Conservation (phyloP, 225 moss, liverwort and hornwort species). For the Marchantia paleacea region DNA sequence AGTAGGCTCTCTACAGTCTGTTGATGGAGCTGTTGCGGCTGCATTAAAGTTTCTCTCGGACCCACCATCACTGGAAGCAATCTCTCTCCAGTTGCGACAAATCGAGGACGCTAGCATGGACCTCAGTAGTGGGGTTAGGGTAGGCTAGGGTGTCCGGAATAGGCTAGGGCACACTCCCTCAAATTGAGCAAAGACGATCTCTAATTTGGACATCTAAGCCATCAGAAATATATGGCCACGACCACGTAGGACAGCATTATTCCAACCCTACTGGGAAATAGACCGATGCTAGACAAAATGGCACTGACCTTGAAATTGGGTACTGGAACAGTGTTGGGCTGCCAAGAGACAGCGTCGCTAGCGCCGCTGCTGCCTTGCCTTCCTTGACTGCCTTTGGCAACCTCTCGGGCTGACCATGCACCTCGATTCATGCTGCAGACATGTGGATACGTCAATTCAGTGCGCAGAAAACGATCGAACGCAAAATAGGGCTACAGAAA, state of each 20-base stretch:
- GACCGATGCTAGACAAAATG: neutral
- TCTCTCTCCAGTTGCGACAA: neutral
- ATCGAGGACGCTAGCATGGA: neutral
- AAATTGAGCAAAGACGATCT: neutral
- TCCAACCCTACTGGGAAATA: neutral
- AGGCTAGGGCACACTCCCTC: neutral
- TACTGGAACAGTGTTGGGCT: slow-evolving; percentile 30
- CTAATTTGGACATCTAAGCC: neutral
- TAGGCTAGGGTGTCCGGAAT: neutral
- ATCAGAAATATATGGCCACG: too few relatives aligned
- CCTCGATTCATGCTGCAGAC: slow-evolving; percentile 32
- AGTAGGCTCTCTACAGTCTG: neutral
- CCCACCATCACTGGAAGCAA: neutral
- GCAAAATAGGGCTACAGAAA: neutral
- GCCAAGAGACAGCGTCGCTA: slow-evolving; percentile 39
- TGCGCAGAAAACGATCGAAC: neutral
- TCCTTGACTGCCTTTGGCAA: slow-evolving; percentile 27
- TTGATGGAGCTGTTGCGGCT: neutral
- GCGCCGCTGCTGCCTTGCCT: slow-evolving; percentile 29
- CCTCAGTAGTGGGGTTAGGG: neutral
- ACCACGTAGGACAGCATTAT: neutral
- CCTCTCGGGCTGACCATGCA: slow-evolving; percentile 37
- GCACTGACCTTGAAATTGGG: slow-evolving; percentile 37
- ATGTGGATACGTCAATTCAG: neutral
- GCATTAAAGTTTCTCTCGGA: neutral